Conservation (phyloP, 2,329 filamentous ascomycete species). For the Talaromyces atroroseus region DNA sequence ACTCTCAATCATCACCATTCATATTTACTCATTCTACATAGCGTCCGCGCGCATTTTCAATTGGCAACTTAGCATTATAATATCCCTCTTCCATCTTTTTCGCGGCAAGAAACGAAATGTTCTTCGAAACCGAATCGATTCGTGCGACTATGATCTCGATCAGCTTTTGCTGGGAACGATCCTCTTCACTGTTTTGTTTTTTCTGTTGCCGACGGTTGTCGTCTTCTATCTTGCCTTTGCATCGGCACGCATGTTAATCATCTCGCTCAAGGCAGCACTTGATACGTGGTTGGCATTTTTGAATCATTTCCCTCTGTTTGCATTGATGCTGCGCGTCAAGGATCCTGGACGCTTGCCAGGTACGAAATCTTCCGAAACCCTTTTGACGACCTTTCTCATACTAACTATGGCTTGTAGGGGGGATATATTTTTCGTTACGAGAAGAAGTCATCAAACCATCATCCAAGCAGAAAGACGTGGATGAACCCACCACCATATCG, state of each 20-base stretch:
- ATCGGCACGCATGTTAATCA: constrained; percentile 88
- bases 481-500: constrained; percentile 62
- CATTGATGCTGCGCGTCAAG: constrained; percentile 91
- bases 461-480: constrained; percentile 28
- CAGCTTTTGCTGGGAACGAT: constrained; percentile 95
- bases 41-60: constrained; percentile 95
- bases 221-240: constrained; percentile 98
- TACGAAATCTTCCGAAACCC: constrained; percentile 22
- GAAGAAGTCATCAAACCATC: constrained; percentile 54
- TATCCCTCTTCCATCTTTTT: constrained; percentile 97
- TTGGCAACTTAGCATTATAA: constrained; percentile 95
- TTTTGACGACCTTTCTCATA: background rate
- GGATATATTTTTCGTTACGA: constrained; percentile 84
- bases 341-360: constrained; percentile 85
- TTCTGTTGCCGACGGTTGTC: constrained; percentile 86
- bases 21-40: constrained; percentile 97
- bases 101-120: constrained; percentile 97
- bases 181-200: constrained; percentile 90
- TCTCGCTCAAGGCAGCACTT: constrained; percentile 81
- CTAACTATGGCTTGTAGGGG: constrained; percentile 45
- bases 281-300: constrained; percentile 89
- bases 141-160: constrained; percentile 96
- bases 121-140: constrained; percentile 93
- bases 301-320: constrained; percentile 97
- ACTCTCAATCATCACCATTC: constrained; percentile 81